Base-by-base conservation (phyloP, 176 grass and related monocot genomes). In the Musa acuminata region DNA sequence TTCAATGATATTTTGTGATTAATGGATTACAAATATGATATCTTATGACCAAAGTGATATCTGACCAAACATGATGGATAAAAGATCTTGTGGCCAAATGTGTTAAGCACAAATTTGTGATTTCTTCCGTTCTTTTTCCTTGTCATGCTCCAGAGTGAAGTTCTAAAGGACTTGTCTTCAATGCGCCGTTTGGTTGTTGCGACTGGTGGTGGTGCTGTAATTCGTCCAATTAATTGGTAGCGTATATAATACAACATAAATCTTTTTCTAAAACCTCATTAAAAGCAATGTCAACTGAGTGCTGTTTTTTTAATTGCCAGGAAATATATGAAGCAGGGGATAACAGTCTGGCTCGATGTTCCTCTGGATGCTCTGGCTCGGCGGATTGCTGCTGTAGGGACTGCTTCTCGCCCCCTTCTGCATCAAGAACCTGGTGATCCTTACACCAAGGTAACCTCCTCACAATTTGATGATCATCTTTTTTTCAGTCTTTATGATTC, bases 311-410 rank as follows among this genome's bases (percentile, higher is more conserved):
- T 50, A 77, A 84, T 82, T 83, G 72, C 71, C 78, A 98, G 95
- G 95, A 91, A 84, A 62, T 84, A 91, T 71, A 94, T 99, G 95
- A 99, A 91, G 80, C 87, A 89, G n/a, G 91, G 95, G 10, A 67
- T 98, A 65, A 86, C 95, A 63, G 80, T 99, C 55, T 99, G 95
- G 95, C 89, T 94, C 71, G 95, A 99, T 89, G 95, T 99, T 65
- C 95, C 95, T 67, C 75, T 99, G 74, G 95, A 99, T 2, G 88
- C 91, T 82, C 91, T 94, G 72, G 95, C 95, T 71, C 87, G 80
- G 83, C 78, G 91, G 69, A 94, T 99, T 79, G 88, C 95, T 67
- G 92, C 82, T 85, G 90, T 99, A 72, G 95, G 95, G 43, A 99
- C 95, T 13, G 88, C 88, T 21, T 99, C 95, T 27, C 91, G 91